Evolutionary conservation across 2,329 filamentous ascomycete species (phyloP).

Genomic region (Trichoderma endophyticum): DNA sequence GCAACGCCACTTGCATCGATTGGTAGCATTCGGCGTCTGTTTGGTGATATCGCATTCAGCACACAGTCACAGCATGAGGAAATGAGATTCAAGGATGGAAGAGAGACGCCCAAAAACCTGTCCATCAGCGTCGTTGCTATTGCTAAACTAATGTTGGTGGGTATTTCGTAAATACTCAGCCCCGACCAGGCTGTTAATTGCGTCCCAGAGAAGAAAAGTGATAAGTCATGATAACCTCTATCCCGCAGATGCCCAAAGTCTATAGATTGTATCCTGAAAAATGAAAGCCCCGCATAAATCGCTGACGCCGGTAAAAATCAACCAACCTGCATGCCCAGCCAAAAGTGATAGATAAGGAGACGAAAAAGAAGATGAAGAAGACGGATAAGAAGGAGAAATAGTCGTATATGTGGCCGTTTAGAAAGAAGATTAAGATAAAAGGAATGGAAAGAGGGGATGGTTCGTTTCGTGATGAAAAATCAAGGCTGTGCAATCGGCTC

Average conservation of each 20-base stretch:
- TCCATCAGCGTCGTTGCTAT: neutral
- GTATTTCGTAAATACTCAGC: slow-evolving; percentile 2
- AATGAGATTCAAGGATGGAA: neutral
- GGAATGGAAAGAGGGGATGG: neutral
- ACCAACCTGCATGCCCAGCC: neutral
- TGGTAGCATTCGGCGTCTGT: neutral
- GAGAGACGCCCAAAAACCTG: neutral
- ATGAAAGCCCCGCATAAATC: neutral
- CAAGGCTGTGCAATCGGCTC: neutral
- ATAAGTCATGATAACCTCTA: slow-evolving; percentile 3
- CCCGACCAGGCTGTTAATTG: neutral
- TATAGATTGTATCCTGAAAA: slow-evolving; percentile 9
- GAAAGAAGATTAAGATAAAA: neutral
- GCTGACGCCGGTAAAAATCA: neutral
- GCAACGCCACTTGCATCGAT: neutral
- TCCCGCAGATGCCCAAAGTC: slow-evolving; percentile 11
- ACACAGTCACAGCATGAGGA: neutral
- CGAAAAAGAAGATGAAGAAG: neutral
- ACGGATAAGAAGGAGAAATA: neutral
- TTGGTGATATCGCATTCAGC: neutral
- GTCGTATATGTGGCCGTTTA: neutral
- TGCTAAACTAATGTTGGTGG: neutral
- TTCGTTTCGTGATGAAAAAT: neutral
- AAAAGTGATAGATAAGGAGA: neutral
- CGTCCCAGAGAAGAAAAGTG: neutral